Evolutionary conservation across 23 red algal genomes (phyloP), one percentile per base, ranked within the genome.

Genomic region (Cyanidioschyzon merolae): DNA sequence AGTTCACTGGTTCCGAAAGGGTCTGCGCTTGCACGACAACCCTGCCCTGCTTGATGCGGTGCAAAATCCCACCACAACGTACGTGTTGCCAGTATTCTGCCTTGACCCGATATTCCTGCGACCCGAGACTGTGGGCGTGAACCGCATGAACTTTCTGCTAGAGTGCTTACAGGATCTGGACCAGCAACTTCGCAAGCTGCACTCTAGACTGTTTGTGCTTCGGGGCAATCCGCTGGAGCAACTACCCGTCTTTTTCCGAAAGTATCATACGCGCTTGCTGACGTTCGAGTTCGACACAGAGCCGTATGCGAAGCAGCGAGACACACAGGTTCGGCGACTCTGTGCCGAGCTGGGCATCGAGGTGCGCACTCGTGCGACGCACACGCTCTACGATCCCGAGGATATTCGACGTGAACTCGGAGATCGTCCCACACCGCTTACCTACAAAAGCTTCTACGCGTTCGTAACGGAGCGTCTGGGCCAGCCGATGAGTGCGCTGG

Each of bases 1-100:
- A 32, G 63, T 95, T 36, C 90, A 95, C 76, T 98, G 94, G 94
- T 98, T 98, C 50, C 84, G 94, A 32, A 75, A 88, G 37, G 84
- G 83, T 57, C 81, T 98, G n/a, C 85, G 94, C 40, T 29, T 90
- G 40, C 67, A 87, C 58, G 94, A 98, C 57, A 98, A 98, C 68
- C 81, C 36, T 36, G 88, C 94, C 2, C 79, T 98, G 39, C 80
- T 81, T 37, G 63, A 45, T 1, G 94, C 94, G 34, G 39, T 89
- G 2, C 37, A 67, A 30, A 37, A 58, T 2, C 85, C 80, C 1
- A 39, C 24, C 30, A 1, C 36, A 18, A 39, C 25, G 2, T 39
- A 80, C 21, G 37, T 98, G 21, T 75, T 81, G 34, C 77, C 77
- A 0, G 39, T 98, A 0, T 98, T 83, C 59, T 38, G 90, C 34